These are phyloP conservation scores for Cercospora zeina DNA, from an alignment of 2,329 filamentous ascomycete genomes.

Conservation along the genomic window DNA sequence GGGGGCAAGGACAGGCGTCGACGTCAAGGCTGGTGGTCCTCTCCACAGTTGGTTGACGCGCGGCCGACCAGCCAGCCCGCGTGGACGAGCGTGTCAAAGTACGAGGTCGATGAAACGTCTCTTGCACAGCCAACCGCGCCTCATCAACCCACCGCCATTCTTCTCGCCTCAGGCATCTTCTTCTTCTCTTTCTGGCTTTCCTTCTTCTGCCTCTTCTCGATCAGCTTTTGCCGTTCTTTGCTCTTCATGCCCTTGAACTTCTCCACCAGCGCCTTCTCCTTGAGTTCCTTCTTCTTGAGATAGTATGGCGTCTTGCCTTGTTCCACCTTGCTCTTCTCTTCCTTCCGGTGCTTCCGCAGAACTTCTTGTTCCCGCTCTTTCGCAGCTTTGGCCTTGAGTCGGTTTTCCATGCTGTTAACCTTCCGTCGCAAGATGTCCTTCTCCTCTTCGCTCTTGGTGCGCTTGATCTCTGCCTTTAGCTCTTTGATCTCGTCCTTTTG, in stretches of 20 bases:
- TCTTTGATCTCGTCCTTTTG: slow-evolving; percentile 77
- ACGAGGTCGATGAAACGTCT: neutral
- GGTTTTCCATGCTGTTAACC: slow-evolving; percentile 76
- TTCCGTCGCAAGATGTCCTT: slow-evolving; percentile 71
- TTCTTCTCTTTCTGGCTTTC: slow-evolving; percentile 79
- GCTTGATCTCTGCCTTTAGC: slow-evolving; percentile 67
- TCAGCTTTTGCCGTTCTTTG: slow-evolving; percentile 77
- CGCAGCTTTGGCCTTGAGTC: slow-evolving; percentile 67
- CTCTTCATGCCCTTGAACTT: slow-evolving; percentile 81
- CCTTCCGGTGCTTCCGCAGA: slow-evolving; percentile 70
- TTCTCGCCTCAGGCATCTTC: slow-evolving; percentile 50
- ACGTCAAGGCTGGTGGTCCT: neutral
- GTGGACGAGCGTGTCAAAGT: neutral
- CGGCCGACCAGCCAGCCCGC: neutral
- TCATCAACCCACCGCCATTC: slow-evolving; percentile 26
- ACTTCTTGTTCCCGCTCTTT: slow-evolving; percentile 71
- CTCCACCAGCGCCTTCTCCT: slow-evolving; percentile 77
- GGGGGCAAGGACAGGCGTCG: neutral
- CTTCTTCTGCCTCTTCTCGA: slow-evolving; percentile 90
- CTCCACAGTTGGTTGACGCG: neutral
- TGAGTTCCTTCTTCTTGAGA: slow-evolving; percentile 85
- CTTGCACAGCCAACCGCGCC: neutral
- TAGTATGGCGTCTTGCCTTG: slow-evolving; percentile 93
- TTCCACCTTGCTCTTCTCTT: slow-evolving; percentile 80
- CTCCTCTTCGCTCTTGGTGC: slow-evolving; percentile 63